These are phyloP conservation scores for Nemania serpens DNA, from an alignment of 2,329 filamentous ascomycete species.

Conservation along the genomic window DNA sequence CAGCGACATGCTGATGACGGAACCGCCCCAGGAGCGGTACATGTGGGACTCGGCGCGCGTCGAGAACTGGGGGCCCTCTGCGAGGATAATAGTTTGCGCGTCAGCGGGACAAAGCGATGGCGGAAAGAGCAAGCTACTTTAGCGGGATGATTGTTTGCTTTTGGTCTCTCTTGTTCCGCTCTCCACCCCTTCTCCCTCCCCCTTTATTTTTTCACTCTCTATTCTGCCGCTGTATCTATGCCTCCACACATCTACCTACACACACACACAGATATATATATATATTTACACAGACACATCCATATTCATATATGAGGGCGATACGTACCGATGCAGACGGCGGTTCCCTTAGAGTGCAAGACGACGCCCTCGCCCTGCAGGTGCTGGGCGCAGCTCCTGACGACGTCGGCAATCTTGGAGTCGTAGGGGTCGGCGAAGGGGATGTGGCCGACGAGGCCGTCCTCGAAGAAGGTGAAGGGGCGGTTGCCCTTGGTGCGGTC, in stretches of 20 bases:
- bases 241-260: no score
- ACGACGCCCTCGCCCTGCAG: constrained; percentile 84
- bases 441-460: constrained; percentile 89
- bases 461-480: constrained; percentile 94
- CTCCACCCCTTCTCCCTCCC: not conserved
- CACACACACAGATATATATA: not conserved
- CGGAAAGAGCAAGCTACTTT: no score
- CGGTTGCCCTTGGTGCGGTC: constrained; percentile 95
- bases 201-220: not conserved
- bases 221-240: not conserved
- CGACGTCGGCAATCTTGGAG: constrained; percentile 72
- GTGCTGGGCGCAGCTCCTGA: constrained; percentile 73
- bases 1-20: constrained; percentile 97
- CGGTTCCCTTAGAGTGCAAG: constrained; percentile 80
- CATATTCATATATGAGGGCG: constrained; percentile 1
- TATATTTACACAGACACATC: not conserved
- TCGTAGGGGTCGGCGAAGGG: constrained; percentile 97
- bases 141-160: no score
- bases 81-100: not conserved
- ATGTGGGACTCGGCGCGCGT: constrained; percentile 94
- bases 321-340: constrained; percentile 85
- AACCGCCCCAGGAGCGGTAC: constrained; percentile 92
- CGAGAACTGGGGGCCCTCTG: constrained; percentile 97
- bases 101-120: no score
- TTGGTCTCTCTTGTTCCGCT: not conserved